phyloP scores from a whole-genome alignment of 2,329 filamentous ascomycete species.

The Diplodia intermedia region DNA sequence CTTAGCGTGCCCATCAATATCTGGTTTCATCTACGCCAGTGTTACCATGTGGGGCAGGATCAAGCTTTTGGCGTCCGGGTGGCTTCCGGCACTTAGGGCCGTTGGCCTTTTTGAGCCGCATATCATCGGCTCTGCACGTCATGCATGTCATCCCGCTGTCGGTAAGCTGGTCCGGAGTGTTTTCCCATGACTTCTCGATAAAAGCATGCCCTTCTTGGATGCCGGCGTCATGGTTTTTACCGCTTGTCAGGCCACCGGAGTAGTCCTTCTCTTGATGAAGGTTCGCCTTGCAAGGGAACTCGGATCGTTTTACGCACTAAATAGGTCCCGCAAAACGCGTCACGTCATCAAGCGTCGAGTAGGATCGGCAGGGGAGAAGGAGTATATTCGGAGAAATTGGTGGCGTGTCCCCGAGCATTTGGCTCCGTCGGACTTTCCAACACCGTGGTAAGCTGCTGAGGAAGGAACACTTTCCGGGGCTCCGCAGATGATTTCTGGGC shows the following conservation, averaged over 20 bases:
- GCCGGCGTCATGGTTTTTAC: not conserved
- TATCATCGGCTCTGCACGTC: not conserved
- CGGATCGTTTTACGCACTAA: not conserved
- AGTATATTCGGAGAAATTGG: slow-evolving; percentile 3
- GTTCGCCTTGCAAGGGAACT: not conserved
- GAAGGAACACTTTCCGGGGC: not conserved
- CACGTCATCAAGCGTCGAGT: not conserved
- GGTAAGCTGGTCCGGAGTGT: not conserved
- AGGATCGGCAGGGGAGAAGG: not conserved
- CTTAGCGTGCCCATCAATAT: slow-evolving; percentile 1
- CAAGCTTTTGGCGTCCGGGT: not conserved
- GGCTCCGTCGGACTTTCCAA: not conserved
- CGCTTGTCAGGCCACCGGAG: not conserved
- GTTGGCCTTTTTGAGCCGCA: not conserved
- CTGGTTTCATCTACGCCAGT: not conserved
- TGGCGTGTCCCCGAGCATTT: not conserved
- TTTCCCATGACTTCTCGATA: not conserved
- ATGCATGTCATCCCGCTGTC: not conserved
- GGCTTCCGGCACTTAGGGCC: not conserved
- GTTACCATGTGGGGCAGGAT: not conserved
- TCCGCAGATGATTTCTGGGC: not conserved
- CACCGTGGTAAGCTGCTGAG: not conserved
- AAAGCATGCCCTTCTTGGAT: not conserved
- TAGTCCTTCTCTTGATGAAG: not conserved
- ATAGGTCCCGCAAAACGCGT: not conserved